A percentile compares a stretch with the other conserved stretches of the same genome.
phyloP scores from a whole-genome alignment of 495 filamentous ascomycete species.

The Aspergillus sclerotioniger region DNA sequence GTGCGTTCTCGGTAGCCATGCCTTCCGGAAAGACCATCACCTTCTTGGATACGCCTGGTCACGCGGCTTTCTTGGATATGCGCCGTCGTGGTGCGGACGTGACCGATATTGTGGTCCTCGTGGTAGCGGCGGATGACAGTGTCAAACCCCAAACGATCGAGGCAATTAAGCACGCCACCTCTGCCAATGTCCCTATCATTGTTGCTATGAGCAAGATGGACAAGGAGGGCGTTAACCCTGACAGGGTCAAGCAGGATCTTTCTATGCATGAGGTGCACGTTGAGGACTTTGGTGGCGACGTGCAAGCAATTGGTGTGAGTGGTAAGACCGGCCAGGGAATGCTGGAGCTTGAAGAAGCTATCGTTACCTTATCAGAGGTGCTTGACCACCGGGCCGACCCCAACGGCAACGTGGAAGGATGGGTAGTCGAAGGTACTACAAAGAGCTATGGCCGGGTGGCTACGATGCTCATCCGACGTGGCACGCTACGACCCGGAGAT shows the following conservation, averaged over 20 bases:
- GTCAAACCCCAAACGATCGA: constrained; percentile 98
- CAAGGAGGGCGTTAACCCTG: constrained; percentile 73
- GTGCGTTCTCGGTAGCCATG: constrained; percentile 92
- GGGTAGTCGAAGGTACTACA: constrained; percentile 90
- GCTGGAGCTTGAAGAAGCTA: constrained; percentile 86
- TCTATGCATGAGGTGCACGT: constrained; percentile 82
- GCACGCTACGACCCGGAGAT: constrained; percentile 79
- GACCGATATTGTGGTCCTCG: constrained; percentile 94
- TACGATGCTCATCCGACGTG: constrained; percentile 82
- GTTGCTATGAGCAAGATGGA: constrained; percentile 99
- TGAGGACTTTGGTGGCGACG: constrained; percentile 93
- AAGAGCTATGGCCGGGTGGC: constrained; percentile 84
- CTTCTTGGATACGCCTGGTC: constrained; percentile 96
- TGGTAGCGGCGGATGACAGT: constrained; percentile 95
- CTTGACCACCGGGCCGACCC: constrained; percentile 82
- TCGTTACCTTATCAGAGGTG: constrained; percentile 78
- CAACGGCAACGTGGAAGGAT: constrained; percentile 80
- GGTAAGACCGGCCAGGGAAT: constrained; percentile 95
- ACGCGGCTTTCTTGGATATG: constrained; percentile 95
- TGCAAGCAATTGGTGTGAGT: constrained; percentile 84
- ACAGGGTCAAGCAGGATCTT: constrained; percentile 85
- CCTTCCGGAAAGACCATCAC: constrained; percentile 84
- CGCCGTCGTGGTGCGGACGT: constrained; percentile 92
- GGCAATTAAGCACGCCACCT: constrained; percentile 88
- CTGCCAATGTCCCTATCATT: constrained; percentile 91